Conservation (phyloP, 169 alveolate genomes). For the Plasmodium vinckei region DNA sequence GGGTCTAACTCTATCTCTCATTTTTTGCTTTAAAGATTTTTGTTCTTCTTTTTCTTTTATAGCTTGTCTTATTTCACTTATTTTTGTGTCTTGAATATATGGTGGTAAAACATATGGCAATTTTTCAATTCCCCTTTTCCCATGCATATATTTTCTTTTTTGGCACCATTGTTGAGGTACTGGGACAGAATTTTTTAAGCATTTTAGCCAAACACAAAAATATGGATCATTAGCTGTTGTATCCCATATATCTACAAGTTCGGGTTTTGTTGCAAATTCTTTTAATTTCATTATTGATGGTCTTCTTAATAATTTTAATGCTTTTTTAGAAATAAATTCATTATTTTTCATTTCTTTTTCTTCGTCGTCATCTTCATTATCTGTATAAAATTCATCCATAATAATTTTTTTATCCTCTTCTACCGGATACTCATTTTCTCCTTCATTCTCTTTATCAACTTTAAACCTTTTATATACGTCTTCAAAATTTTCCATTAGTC, state of each 20-base stretch:
- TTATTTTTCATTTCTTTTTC: slow-evolving; percentile 15
- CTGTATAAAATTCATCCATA: slow-evolving; percentile 22
- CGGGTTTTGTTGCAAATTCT: slow-evolving; percentile 87
- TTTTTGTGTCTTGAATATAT: slow-evolving; percentile 91
- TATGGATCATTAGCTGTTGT: slow-evolving; percentile 97
- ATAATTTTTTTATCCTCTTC: slow-evolving; percentile 10
- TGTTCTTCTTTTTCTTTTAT: slow-evolving; percentile 95
- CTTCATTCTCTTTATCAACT: slow-evolving; percentile 39
- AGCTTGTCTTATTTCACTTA: slow-evolving; percentile 92
- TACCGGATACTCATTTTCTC: slow-evolving; percentile 8
- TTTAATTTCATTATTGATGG: slow-evolving; percentile 78
- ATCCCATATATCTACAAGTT: slow-evolving; percentile 96
- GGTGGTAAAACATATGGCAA: slow-evolving; percentile 96
- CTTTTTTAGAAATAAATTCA: slow-evolving; percentile 53
- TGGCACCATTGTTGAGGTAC: slow-evolving; percentile 99
- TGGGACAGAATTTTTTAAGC: slow-evolving; percentile 95
- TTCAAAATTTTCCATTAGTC: slow-evolving; percentile 15
- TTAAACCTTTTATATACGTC: slow-evolving; percentile 62
- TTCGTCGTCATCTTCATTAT: slow-evolving; percentile 19
- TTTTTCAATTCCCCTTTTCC: slow-evolving; percentile 95
- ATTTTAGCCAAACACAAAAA: slow-evolving; percentile 95
- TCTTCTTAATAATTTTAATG: slow-evolving; percentile 60
- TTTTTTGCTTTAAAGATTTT: slow-evolving; percentile 95
- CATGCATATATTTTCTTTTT: slow-evolving; percentile 95
- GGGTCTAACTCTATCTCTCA: slow-evolving; percentile 98